Evolutionary conservation across 371 early-diverging fungal species (phyloP), one percentile per base, ranked within the genome.

Genomic region (Ecytonucleospora hepatopenaei): DNA sequence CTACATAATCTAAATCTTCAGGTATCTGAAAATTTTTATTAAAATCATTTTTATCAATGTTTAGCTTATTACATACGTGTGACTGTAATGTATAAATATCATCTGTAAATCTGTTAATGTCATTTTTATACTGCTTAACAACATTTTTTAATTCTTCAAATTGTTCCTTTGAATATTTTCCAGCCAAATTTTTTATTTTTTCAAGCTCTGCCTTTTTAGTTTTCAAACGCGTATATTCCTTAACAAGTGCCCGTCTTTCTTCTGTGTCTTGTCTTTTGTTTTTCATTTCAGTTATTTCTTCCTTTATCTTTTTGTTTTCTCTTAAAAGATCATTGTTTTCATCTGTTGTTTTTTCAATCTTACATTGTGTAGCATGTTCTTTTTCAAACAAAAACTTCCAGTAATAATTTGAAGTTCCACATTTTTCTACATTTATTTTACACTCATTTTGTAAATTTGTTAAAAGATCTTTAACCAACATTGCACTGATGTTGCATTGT

Each of bases 391-490:
- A 88, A 71, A 89, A 92, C 3, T 87, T 83, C 93, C 93, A 94
- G 72, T 81, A 93, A 71, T 87, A 90, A 67, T 88, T 92, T 12
- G 88, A 86, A 15, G 85, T 84, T 5, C 91, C 94, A 58, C 91
- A 87, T 79, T 90, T 92, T 65, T 94, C 92, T n/a, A 77, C 74
- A n/a, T 78, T 81, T 12, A 90, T 89, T 27, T 89, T 68, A 24
- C 84, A 83, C 78, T 94, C 94, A 73, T 88, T 86, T n/a, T 92
- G 88, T 26, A 92, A 82, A 16, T 83, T 79, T 68, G 89, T 87
- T 0, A 94, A 71, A 0, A 92, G 86, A 51, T 91, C 92, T 75
- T 91, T 91, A 62, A 92, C 86, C 0, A 88, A 83, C 63, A 90
- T 88, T 21, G 80, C 65, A 0, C 88, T 86, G 26, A 94, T 87